Evolutionary conservation across 345 rosid species (phyloP).

Genomic region (Gossypium raimondii): DNA sequence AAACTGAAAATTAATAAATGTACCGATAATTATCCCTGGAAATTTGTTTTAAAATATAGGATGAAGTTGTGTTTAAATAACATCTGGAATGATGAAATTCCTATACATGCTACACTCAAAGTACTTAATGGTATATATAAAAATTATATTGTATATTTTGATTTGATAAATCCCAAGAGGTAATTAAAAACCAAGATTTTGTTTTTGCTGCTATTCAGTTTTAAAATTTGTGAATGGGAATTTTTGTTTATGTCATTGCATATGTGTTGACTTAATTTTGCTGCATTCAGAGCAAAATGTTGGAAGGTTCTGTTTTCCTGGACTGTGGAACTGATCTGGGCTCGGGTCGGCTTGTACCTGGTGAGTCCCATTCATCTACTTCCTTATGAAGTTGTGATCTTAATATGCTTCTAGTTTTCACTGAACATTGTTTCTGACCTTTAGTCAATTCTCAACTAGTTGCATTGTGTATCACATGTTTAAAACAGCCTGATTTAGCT

Average conservation of each 20-base stretch:
- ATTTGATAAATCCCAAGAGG: neutral
- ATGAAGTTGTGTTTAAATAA: neutral
- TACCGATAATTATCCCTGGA: neutral
- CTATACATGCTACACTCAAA: neutral
- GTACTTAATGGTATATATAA: neutral
- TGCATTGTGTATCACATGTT: neutral
- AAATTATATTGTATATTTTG: neutral
- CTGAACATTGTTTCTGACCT: neutral
- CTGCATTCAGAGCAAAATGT: constrained; percentile 46
- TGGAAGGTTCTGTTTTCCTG: constrained; percentile 68
- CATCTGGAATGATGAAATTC: neutral
- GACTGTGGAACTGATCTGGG: constrained; percentile 79
- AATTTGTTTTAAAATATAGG: neutral
- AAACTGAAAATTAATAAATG: neutral
- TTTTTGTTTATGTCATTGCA: neutral
- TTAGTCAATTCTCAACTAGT: neutral
- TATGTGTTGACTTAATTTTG: neutral
- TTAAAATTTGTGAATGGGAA: neutral
- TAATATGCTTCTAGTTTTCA: neutral
- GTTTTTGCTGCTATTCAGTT: neutral
- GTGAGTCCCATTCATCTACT: constrained; percentile 34
- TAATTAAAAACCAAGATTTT: neutral
- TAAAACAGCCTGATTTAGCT: neutral
- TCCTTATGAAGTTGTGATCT: constrained; percentile 6
- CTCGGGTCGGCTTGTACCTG: constrained; percentile 66